Evolutionary conservation across 2,329 filamentous ascomycete species (phyloP).

Genomic region (Fusarium duplospermum): DNA sequence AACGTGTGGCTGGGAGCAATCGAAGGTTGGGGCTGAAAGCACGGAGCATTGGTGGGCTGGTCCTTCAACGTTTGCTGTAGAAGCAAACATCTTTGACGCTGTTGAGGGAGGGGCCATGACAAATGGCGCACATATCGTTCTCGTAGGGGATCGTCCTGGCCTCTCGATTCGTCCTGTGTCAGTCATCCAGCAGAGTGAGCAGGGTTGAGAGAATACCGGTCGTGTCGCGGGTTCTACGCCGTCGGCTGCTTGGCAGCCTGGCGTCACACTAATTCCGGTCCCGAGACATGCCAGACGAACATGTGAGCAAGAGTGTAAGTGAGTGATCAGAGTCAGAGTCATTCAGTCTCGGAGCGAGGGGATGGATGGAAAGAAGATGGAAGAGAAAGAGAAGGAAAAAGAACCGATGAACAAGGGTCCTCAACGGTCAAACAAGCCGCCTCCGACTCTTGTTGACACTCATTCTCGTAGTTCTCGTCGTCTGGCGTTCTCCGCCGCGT

Average conservation of each 20-base stretch:
- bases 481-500: conserved; percentile 6
- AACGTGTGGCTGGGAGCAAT: conserved; percentile 3
- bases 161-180: neutral
- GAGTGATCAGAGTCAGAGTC: neutral
- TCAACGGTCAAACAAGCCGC: neutral
- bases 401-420: conserved; percentile 1
- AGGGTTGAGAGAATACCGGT: neutral
- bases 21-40: conserved; percentile 14
- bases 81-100: conserved; percentile 20
- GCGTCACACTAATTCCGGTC: conserved; percentile 24
- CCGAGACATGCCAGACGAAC: neutral
- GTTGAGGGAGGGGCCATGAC: neutral
- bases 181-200: neutral
- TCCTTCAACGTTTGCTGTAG: conserved; percentile 20
- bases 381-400: conserved; percentile 17
- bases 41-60: conserved; percentile 23
- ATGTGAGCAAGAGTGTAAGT: conserved; percentile 1
- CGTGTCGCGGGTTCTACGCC: neutral
- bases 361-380: conserved; percentile 8
- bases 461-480: neutral
- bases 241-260: conserved; percentile 7
- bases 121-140: neutral
- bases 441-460: conserved; percentile 1
- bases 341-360: neutral
- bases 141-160: neutral